Percentiles rank a stretch among this genome's conserved stretches.
phyloP scores from a whole-genome alignment of 495 filamentous ascomycete genomes.

The Massariosphaeria phaeospora region DNA sequence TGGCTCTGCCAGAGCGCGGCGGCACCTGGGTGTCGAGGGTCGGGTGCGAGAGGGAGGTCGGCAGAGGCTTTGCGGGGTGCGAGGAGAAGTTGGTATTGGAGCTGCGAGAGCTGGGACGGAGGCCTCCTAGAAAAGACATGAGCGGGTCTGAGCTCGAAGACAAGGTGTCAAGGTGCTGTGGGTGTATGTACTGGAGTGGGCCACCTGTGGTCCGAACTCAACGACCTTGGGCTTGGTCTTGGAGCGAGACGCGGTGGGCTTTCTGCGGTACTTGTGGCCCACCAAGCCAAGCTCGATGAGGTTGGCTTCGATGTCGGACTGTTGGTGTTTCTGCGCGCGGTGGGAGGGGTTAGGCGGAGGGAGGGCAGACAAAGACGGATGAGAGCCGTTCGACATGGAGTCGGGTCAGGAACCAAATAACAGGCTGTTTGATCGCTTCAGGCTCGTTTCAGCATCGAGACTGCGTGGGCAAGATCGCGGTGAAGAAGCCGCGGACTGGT shows the following conservation, averaged over 20 bases:
- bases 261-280: slow-evolving; percentile 25
- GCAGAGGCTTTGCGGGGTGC: neutral
- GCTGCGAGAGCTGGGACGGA: slow-evolving; percentile 31
- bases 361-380: slow-evolving; percentile 9
- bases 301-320: slow-evolving; percentile 28
- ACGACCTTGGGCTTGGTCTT: slow-evolving; percentile 29
- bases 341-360: slow-evolving; percentile 7
- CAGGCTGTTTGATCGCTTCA: slow-evolving; percentile 31
- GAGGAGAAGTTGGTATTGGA: slow-evolving; percentile 18
- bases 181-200: slow-evolving; percentile 30
- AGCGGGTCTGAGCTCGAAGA: slow-evolving; percentile 30
- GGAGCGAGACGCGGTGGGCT: slow-evolving; percentile 5
- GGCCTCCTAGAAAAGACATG: slow-evolving; percentile 34
- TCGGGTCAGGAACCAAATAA: slow-evolving; percentile 6
- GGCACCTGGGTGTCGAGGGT: slow-evolving; percentile 18
- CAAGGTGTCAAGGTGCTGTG: slow-evolving; percentile 9
- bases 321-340: slow-evolving; percentile 16
- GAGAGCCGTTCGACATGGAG: slow-evolving; percentile 32
- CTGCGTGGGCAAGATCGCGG: slow-evolving; percentile 26
- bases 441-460: slow-evolving; percentile 35
- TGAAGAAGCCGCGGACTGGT: slow-evolving; percentile 24
- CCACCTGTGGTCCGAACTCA: slow-evolving; percentile 30
- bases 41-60: neutral
- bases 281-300: slow-evolving; percentile 32
- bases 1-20: slow-evolving; percentile 50